These are phyloP conservation scores for Oleoguttula mirabilis DNA, from an alignment of 495 filamentous ascomycete genomes.

Conservation along the genomic window DNA sequence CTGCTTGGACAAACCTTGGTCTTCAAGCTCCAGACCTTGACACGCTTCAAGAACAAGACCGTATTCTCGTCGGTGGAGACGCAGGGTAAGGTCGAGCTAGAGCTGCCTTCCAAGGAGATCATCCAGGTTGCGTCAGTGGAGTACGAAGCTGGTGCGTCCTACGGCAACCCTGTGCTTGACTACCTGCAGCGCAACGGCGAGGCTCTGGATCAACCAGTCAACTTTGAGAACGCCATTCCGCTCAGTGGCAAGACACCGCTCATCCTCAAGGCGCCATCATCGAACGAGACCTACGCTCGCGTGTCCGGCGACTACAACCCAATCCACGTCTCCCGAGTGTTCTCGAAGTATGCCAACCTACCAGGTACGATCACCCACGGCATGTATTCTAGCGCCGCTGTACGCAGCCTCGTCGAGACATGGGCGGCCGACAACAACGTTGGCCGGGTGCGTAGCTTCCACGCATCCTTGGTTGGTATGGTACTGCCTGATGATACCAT, in stretches of 20 bases:
- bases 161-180: constrained; percentile 93
- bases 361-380: constrained; percentile 96
- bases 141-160: constrained; percentile 77
- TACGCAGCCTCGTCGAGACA: constrained; percentile 95
- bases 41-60: constrained; percentile 87
- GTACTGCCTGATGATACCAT: constrained; percentile 93
- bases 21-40: constrained; percentile 88
- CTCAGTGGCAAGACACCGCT: constrained; percentile 84
- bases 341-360: constrained; percentile 87
- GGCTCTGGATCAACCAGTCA: constrained; percentile 89
- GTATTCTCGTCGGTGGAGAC: constrained; percentile 91
- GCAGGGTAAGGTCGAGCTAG: constrained; percentile 79
- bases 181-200: constrained; percentile 86
- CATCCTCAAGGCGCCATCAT: constrained; percentile 78
- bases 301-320: constrained; percentile 98
- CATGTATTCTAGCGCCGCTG: constrained; percentile 97
- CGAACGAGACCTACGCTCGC: constrained; percentile 93
- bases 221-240: constrained; percentile 95
- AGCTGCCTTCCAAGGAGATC: constrained; percentile 93
- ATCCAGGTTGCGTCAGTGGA: constrained; percentile 93
- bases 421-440: constrained; percentile 99
- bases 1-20: constrained; percentile 82
- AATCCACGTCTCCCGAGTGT: constrained; percentile 94
- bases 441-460: constrained; percentile 92
- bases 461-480: constrained; percentile 92